These are phyloP conservation scores for Brassica incana DNA, from an alignment of 345 rosid genomes.

Conservation along the genomic window DNA sequence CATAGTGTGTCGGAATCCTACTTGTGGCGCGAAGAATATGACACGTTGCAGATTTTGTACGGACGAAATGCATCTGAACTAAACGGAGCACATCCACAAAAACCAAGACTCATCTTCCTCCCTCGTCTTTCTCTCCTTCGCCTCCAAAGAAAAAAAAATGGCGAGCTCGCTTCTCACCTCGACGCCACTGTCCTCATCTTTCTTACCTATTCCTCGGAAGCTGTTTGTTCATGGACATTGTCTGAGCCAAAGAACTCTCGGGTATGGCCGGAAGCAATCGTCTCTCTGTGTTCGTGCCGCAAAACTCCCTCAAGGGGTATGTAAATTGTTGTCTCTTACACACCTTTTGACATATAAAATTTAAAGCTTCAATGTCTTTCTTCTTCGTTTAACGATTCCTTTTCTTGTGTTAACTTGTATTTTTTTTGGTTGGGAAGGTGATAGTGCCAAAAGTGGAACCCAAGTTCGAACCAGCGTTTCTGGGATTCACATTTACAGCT, in stretches of 20 bases:
- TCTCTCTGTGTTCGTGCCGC: slow-evolving; percentile 59
- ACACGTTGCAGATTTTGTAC: not conserved
- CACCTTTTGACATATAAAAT: not conserved
- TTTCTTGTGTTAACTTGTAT: not conserved
- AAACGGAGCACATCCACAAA: slow-evolving; percentile 15
- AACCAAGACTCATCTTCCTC: not conserved
- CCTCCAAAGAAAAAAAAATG: not conserved
- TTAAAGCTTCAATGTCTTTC: not conserved
- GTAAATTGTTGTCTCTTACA: not conserved
- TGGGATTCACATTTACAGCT: slow-evolving; percentile 78
- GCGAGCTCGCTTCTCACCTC: slow-evolving; percentile 15
- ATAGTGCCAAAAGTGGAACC: slow-evolving; percentile 75
- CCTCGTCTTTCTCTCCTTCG: not conserved
- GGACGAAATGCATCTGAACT: not conserved
- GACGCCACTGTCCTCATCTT: slow-evolving; percentile 14
- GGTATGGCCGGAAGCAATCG: slow-evolving; percentile 1
- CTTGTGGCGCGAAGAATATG: not conserved
- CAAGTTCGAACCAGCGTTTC: slow-evolving; percentile 59
- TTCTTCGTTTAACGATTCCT: not conserved
- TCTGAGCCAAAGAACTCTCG: slow-evolving; percentile 12
- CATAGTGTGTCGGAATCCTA: too few species aligned
- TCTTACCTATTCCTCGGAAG: slow-evolving; percentile 18
- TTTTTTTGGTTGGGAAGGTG: slow-evolving; percentile 39
- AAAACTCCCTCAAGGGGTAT: slow-evolving; percentile 67
- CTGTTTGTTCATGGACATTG: not conserved